Evolutionary conservation across 192 early-diverging fungal genomes (phyloP).

Genomic region (Entomortierella chlamydospora): DNA sequence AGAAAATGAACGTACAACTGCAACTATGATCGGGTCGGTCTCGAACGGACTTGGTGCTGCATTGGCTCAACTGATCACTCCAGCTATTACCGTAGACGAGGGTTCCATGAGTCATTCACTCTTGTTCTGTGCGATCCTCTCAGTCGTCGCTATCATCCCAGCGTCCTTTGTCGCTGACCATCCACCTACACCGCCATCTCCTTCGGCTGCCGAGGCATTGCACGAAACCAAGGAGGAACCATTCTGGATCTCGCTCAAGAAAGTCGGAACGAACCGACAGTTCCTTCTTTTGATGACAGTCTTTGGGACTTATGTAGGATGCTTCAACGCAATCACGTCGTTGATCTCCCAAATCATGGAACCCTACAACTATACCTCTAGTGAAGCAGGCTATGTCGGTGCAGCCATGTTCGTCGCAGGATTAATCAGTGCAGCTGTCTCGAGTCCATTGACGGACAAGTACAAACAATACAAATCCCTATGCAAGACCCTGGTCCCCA

Average conservation of each 20-base stretch:
- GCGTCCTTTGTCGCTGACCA: constrained; percentile 50
- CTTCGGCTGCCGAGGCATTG: constrained; percentile 36
- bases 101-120: constrained; percentile 21
- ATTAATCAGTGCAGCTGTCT: constrained; percentile 59
- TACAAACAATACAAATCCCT: constrained; percentile 61
- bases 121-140: constrained; percentile 50
- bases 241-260: constrained; percentile 34
- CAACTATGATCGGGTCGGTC: constrained; percentile 58
- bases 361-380: constrained; percentile 54
- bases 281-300: constrained; percentile 19
- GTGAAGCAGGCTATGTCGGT: constrained; percentile 63
- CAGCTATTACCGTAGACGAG: constrained; percentile 39
- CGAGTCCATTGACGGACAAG: constrained; percentile 59
- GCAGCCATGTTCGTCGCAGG: constrained; percentile 64
- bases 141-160: constrained; percentile 46
- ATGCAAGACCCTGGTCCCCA: constrained; percentile 52
- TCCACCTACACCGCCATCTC: constrained; percentile 57
- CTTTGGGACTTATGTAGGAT: constrained; percentile 38
- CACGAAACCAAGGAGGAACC: constrained; percentile 21
- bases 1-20: constrained; percentile 53
- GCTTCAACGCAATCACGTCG: constrained; percentile 51
- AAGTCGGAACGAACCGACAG: constrained; percentile 16
- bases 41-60: constrained; percentile 59
- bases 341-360: constrained; percentile 54
- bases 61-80: constrained; percentile 57